Evolutionary conservation across 805 yeast species (phyloP), one percentile per base, ranked within the genome.

Genomic region (Wickerhamiella brachini): DNA sequence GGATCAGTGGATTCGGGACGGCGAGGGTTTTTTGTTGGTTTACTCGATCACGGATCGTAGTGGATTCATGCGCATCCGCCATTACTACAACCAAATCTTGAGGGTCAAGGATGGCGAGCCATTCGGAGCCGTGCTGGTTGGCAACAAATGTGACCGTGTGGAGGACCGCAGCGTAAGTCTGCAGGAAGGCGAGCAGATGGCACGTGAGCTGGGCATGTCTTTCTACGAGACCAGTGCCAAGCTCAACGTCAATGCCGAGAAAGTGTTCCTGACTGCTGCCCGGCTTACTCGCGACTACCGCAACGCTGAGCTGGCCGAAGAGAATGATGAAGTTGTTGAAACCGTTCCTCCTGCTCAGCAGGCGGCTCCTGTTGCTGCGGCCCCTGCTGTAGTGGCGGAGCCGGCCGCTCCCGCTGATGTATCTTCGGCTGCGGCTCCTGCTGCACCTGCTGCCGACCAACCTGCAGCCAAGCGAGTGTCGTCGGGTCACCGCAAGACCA

Each of bases 221-320:
- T 93, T 90, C 64, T 78, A 86, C 62, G 98, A 93, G 69, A 87
- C 97, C 2, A 81, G 93, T 37, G 98, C 98, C 29, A 93, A 90
- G 68, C 86, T 85, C 59, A 83, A 93, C 58, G 78, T 84, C 59
- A 89, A 93, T 62, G 95, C 89, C 45, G 95, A 86, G 64, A 81
- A 77, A 57, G 85, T 93, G 1, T 86, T 86, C 63, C 79, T 76
- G 62, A 81, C 79, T 31, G 61, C 67, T 23, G 71, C 68, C 79
- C 83, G 55, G 80, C 80, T 65, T 70, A 86, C 68, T 88, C 84
- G 71, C 79, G 95, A 22, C 75, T 84, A 53, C 88, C 93, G 50
- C 82, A 84, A 65, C 82, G 83, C 60, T 79, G 85, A 56, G 76
- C 80, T 59, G 81, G 84, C 59, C 41, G 85, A 80, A 61, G 80